Conservation (phyloP, 1,284 basidiomycete species). For the Fomes fomentarius region DNA sequence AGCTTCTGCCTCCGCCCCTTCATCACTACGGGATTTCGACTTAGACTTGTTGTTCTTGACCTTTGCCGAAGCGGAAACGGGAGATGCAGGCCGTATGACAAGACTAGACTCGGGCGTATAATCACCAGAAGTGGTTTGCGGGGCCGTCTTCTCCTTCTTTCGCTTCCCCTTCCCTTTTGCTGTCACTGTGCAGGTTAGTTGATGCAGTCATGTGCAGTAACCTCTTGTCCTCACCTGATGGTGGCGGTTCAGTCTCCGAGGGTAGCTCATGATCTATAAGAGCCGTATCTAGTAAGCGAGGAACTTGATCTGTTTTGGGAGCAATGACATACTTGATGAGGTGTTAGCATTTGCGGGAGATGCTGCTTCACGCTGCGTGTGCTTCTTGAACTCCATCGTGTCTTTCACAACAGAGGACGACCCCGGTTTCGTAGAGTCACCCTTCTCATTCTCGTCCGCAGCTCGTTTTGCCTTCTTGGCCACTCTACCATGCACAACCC, state of each 20-base stretch:
- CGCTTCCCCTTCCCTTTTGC: no score
- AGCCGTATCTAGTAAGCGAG: no score
- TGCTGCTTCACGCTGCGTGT: neutral
- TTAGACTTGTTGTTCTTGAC: neutral
- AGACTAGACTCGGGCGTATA: neutral
- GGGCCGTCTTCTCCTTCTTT: no score
- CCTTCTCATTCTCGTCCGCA: constrained; percentile 7
- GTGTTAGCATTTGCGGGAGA: neutral
- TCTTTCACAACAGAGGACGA: neutral
- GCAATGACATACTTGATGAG: neutral
- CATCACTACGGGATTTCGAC: neutral
- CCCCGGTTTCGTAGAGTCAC: neutral
- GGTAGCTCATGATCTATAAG: no score
- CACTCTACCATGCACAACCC: neutral
- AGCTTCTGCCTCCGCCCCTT: neutral
- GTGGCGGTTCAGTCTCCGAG: no score
- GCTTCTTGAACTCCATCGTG: constrained; percentile 8
- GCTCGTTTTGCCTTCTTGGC: neutral
- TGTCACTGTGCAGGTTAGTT: no score
- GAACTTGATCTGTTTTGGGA: no score
- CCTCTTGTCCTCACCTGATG: no score
- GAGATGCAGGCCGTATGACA: neutral
- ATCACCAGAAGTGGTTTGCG: no score
- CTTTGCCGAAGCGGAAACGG: neutral
- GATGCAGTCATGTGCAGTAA: no score